Conservation (phyloP, 495 filamentous ascomycete species). For the Hypoxylon subgilvum region DNA sequence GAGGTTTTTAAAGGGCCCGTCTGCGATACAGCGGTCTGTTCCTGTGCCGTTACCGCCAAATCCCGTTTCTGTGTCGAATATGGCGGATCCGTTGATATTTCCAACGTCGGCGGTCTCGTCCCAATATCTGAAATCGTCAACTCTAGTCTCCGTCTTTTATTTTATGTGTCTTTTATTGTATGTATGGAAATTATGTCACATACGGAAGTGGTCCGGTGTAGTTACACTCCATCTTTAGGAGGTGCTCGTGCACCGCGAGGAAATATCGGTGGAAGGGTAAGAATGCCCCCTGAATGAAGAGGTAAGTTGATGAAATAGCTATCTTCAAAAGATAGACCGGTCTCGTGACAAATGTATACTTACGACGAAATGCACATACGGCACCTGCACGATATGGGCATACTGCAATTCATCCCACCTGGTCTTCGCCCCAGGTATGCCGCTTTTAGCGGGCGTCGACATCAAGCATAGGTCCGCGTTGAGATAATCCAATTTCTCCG, state of each 20-base stretch:
- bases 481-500: conserved; percentile 50
- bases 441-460: conserved; percentile 37
- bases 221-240: conserved; percentile 52
- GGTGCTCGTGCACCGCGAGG: conserved; percentile 49
- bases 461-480: conserved; percentile 56
- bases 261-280: conserved; percentile 61
- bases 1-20: conserved; percentile 52
- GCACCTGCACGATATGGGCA: conserved; percentile 41
- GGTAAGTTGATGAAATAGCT: not conserved
- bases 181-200: conserved; percentile 24
- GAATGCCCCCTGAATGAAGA: conserved; percentile 43
- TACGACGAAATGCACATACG: conserved; percentile 48
- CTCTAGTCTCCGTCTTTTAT: not conserved
- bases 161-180: not conserved
- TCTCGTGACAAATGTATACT: conserved; percentile 10
- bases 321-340: not conserved
- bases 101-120: conserved; percentile 51
- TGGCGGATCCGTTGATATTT: conserved; percentile 36
- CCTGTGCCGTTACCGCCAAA: conserved; percentile 54
- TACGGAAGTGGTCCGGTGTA: conserved; percentile 55
- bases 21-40: conserved; percentile 41
- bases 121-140: conserved; percentile 51
- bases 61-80: conserved; percentile 45
- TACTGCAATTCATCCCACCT: conserved; percentile 55
- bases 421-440: conserved; percentile 41